These are phyloP conservation scores for Odonthalia washingtoniensis DNA, from an alignment of 31 red algal genomes.

Conservation along the genomic window DNA sequence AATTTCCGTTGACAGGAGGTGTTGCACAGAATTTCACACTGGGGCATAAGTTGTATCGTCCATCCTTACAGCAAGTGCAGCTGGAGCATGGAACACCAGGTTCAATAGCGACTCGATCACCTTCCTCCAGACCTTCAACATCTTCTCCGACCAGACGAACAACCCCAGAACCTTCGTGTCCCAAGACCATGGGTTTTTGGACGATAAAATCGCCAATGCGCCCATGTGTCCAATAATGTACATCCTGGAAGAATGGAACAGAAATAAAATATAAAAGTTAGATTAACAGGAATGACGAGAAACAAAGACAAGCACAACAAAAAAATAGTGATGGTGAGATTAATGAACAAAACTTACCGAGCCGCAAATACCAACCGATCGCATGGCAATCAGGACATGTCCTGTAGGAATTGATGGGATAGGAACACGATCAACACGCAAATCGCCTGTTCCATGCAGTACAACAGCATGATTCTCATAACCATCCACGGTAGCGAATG, in stretches of 20 bases:
- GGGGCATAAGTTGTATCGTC: constrained; percentile 91
- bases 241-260: constrained; percentile 52
- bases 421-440: constrained; percentile 65
- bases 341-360: constrained; percentile 47
- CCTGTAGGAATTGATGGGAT: constrained; percentile 59
- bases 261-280: background rate
- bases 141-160: constrained; percentile 71
- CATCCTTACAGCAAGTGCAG: constrained; percentile 57
- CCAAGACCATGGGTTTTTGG: constrained; percentile 85
- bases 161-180: constrained; percentile 86
- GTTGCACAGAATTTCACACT: constrained; percentile 87
- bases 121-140: constrained; percentile 59
- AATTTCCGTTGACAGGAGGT: constrained; percentile 71
- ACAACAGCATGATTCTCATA: constrained; percentile 69
- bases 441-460: constrained; percentile 65
- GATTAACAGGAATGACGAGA: background rate
- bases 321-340: background rate
- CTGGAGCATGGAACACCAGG: constrained; percentile 82
- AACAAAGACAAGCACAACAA: too few relatives aligned
- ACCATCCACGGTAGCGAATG: constrained; percentile 49
- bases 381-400: constrained; percentile 71
- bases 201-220: constrained; percentile 80
- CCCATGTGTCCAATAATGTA: constrained; percentile 89
- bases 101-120: constrained; percentile 91
- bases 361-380: constrained; percentile 82